phyloP scores from a whole-genome alignment of 1,284 basidiomycete species.

The Ustilago curta region DNA sequence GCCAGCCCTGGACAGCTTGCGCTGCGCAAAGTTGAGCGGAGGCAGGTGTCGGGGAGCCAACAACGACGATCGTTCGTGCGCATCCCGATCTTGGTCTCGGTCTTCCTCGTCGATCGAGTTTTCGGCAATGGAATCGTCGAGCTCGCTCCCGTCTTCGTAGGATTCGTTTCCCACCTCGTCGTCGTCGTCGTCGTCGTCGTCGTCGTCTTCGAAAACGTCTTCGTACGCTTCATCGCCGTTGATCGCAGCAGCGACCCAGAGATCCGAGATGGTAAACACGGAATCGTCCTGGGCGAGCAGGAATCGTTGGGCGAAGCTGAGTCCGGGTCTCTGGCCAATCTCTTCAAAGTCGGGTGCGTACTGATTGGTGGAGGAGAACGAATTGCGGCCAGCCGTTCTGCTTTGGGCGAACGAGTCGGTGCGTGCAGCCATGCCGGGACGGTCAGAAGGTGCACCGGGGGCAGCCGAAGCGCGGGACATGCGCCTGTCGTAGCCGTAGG shows the following conservation, averaged over 20 bases:
- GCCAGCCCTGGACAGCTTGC: slow-evolving; percentile 42
- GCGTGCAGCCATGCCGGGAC: neutral
- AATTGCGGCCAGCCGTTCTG: slow-evolving; percentile 29
- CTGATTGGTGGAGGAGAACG: slow-evolving; percentile 40
- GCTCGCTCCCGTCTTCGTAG: slow-evolving; percentile 25
- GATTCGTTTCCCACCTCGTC: slow-evolving; percentile 69
- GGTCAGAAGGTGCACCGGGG: slow-evolving; percentile 5
- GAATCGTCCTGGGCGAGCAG: slow-evolving; percentile 83
- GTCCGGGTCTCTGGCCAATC: slow-evolving; percentile 42
- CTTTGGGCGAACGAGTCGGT: slow-evolving; percentile 32
- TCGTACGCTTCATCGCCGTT: slow-evolving; percentile 78
- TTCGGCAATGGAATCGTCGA: slow-evolving; percentile 64
- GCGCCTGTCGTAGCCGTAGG: slow-evolving; percentile 55
- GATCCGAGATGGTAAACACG: slow-evolving; percentile 86
- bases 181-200: slow-evolving; percentile 76
- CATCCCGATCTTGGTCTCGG: slow-evolving; percentile 27
- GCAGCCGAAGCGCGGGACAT: slow-evolving; percentile 33
- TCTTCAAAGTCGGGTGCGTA: slow-evolving; percentile 66
- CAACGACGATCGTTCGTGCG: slow-evolving; percentile 38
- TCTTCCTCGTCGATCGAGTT: slow-evolving; percentile 48
- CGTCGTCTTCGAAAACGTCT: slow-evolving; percentile 73
- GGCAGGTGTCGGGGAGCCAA: slow-evolving; percentile 55
- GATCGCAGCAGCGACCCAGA: slow-evolving; percentile 93
- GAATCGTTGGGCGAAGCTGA: slow-evolving; percentile 78
- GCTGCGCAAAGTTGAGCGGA: slow-evolving; percentile 64